Percentiles rank a stretch among this genome's conserved stretches.
phyloP scores from a whole-genome alignment of 176 grass and related monocot species.

The Tillandsia leiboldiana region DNA sequence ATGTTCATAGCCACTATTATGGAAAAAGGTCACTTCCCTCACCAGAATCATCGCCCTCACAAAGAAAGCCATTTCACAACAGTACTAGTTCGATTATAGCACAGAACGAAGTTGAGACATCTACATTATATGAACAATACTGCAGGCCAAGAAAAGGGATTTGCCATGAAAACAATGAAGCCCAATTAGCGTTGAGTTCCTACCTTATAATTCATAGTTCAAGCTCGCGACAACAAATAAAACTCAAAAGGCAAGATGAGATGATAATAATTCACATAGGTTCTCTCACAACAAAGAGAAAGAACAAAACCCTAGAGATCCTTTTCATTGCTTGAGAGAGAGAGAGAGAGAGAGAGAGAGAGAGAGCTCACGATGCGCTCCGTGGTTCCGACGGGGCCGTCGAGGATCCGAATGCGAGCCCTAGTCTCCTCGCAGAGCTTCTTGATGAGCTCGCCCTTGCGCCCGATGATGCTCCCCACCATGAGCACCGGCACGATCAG shows the following conservation, averaged over 20 bases:
- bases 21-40: not conserved
- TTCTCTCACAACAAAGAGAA: not conserved
- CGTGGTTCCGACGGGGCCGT: constrained; percentile 57
- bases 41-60: not conserved
- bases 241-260: too few species aligned
- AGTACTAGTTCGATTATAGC: not conserved
- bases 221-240: too few species aligned
- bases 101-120: not conserved
- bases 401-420: constrained; percentile 69
- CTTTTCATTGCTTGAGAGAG: not conserved
- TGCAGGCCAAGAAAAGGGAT: not conserved
- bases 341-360: not conserved
- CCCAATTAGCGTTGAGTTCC: too few species aligned
- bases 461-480: constrained; percentile 89
- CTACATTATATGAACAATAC: not conserved
- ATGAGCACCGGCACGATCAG: constrained; percentile 73
- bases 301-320: not conserved
- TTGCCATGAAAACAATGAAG: too few species aligned
- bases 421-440: constrained; percentile 87
- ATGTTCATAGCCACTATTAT: not conserved
- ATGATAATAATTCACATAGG: too few species aligned
- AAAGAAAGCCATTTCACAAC: not conserved
- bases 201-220: too few species aligned
- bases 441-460: constrained; percentile 91
- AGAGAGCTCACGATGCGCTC: constrained; percentile 73